Percentiles rank a stretch among this genome's conserved stretches.
Evolutionary conservation across 768 basidiomycete genomes (phyloP).

Genomic region (Russula dissimulans): DNA sequence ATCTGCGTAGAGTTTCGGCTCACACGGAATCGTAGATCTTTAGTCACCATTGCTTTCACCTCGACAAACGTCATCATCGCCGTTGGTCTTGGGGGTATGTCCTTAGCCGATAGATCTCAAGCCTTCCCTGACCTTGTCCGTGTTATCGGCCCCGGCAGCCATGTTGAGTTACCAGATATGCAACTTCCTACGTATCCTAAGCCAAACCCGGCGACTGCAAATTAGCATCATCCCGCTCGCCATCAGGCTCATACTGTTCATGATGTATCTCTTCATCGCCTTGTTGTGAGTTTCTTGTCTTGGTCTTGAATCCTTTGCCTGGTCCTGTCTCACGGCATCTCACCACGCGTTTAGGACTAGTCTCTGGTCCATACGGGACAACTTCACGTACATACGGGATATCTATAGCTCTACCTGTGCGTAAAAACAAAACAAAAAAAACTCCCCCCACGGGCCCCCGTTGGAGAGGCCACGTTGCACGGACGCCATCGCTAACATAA

Average conservation of each 20-base stretch:
- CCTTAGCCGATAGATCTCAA: background rate
- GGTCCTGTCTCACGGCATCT: background rate
- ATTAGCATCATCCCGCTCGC: constrained; percentile 1
- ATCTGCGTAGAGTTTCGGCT: background rate
- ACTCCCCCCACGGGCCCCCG: background rate
- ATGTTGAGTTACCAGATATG: background rate
- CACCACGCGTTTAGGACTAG: background rate
- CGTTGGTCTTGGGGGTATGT: background rate
- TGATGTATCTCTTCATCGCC: background rate
- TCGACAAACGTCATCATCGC: background rate
- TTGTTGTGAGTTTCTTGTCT: background rate
- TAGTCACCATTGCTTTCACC: constrained; percentile 1
- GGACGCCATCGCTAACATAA: background rate
- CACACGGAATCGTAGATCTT: background rate
- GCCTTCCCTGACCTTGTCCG: background rate
- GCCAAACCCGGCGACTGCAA: background rate
- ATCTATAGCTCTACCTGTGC: constrained; percentile 13
- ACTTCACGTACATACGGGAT: background rate
- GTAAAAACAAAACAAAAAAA: background rate
- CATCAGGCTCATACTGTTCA: background rate
- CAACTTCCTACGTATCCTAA: background rate
- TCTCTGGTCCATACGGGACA: background rate
- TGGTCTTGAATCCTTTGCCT: too few species aligned
- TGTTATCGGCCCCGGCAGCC: background rate
- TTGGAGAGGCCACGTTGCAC: too few species aligned